phyloP scores from a whole-genome alignment of 495 filamentous ascomycete genomes.

The Ramalina peruviana region DNA sequence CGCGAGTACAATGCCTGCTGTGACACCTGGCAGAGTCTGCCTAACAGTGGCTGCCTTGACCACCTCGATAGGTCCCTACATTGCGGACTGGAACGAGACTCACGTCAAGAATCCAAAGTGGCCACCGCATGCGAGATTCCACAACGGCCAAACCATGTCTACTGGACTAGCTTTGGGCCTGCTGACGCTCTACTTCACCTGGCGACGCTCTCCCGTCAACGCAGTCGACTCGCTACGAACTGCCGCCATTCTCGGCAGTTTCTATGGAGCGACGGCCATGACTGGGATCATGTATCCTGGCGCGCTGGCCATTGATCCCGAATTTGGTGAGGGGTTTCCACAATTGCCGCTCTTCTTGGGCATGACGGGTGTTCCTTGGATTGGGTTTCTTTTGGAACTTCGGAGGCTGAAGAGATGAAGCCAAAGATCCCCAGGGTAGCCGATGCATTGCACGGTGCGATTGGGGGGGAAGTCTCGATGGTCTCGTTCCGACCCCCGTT shows the following conservation, averaged over 20 bases:
- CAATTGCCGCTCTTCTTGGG: slow-evolving; percentile 28
- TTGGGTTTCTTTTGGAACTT: slow-evolving; percentile 14
- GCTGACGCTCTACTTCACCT: slow-evolving; percentile 36
- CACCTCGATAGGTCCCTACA: slow-evolving; percentile 26
- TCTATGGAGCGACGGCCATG: slow-evolving; percentile 39
- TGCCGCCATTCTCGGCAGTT: slow-evolving; percentile 29
- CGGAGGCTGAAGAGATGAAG: too few relatives aligned
- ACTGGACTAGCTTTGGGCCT: slow-evolving; percentile 31
- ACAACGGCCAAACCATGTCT: slow-evolving; percentile 41
- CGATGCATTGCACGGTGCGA: too few relatives aligned
- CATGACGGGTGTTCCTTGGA: slow-evolving; percentile 14
- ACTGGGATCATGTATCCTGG: slow-evolving; percentile 34
- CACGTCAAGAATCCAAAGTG: slow-evolving; percentile 42
- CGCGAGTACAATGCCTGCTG: neutral
- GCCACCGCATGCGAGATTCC: slow-evolving; percentile 44
- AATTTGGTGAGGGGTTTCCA: slow-evolving; percentile 37
- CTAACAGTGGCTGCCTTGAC: slow-evolving; percentile 30
- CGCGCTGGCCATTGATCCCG: slow-evolving; percentile 36
- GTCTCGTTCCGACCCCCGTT: too few relatives aligned
- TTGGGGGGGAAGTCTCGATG: too few relatives aligned
- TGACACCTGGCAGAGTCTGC: slow-evolving; percentile 23
- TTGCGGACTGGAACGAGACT: slow-evolving; percentile 36
- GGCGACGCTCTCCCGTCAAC: slow-evolving; percentile 14
- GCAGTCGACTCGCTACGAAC: slow-evolving; percentile 12
- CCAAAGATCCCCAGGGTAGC: too few relatives aligned